A percentile compares a stretch with the other conserved stretches of the same genome.
These are phyloP conservation scores for Cymbopogon flexuosus DNA, from an alignment of 202 grass and related monocot species.

Conservation along the genomic window DNA sequence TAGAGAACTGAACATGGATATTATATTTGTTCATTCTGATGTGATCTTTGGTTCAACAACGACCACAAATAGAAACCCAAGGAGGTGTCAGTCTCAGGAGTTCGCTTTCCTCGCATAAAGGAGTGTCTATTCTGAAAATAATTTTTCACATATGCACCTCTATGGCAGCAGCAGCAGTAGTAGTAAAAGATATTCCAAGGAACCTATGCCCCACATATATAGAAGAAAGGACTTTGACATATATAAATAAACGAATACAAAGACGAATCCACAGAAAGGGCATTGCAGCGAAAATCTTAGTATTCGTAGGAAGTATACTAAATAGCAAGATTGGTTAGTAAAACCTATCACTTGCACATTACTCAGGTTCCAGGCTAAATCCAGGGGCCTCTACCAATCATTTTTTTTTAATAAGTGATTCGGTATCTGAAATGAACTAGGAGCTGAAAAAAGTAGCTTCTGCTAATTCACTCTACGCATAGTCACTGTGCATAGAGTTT, in stretches of 20 bases:
- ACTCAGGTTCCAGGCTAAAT: not conserved
- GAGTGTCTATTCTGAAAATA: conserved; percentile 19
- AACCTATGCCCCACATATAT: not conserved
- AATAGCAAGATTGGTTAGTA: not conserved
- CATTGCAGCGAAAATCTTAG: not conserved
- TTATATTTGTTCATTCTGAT: conserved; percentile 22
- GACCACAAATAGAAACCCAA: conserved; percentile 1
- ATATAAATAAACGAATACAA: not conserved
- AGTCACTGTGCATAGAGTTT: not conserved
- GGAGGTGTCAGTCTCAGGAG: not conserved
- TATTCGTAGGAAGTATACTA: not conserved
- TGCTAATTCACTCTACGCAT: not conserved
- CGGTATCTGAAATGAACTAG: not conserved
- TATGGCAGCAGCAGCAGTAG: not conserved
- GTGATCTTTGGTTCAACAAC: conserved; percentile 1
- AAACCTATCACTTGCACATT: conserved; percentile 9
- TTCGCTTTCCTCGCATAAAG: conserved; percentile 11
- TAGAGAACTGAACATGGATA: conserved; percentile 1
- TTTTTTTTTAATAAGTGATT: not conserved
- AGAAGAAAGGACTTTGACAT: not conserved
- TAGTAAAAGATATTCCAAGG: not conserved
- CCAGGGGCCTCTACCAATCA: not conserved
- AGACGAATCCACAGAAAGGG: not conserved
- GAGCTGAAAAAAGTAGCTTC: not conserved
- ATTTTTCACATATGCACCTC: conserved; percentile 1